Conservation (phyloP, 2,329 filamentous ascomycete genomes). For the Huntiella omanensis region DNA sequence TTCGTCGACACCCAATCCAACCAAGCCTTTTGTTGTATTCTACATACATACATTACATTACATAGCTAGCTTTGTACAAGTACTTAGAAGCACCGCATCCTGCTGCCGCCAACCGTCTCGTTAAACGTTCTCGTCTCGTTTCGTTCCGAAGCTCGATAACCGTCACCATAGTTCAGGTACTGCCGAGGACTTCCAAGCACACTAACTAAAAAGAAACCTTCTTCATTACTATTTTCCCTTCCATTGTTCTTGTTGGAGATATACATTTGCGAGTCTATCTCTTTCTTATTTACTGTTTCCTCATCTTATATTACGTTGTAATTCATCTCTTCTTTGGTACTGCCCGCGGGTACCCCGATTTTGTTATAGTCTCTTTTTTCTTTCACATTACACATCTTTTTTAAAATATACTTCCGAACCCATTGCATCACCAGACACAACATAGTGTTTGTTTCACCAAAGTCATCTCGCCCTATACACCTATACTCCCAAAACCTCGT, state of each 20-base stretch:
- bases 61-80: conserved; percentile 2
- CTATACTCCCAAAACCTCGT: no score
- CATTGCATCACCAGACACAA: no score
- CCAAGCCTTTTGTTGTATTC: not conserved
- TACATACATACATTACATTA: no score
- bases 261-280: no score
- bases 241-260: no score
- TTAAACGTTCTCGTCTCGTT: conserved; percentile 10
- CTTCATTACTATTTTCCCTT: no score
- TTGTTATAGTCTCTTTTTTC: not conserved
- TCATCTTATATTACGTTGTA: not conserved
- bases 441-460: no score
- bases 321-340: not conserved
- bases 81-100: conserved; percentile 11
- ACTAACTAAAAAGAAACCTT: not conserved
- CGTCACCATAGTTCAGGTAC: conserved; percentile 4
- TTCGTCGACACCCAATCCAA: no score
- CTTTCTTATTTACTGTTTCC: not conserved
- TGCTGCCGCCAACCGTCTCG: conserved; percentile 11
- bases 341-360: not conserved
- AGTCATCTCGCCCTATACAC: no score
- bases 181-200: not conserved
- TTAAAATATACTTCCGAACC: no score
- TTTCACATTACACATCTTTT: no score
- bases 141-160: conserved; percentile 9